Base-by-base conservation (phyloP, 306 rosid species). In the Fragaria nilgerrensis region DNA sequence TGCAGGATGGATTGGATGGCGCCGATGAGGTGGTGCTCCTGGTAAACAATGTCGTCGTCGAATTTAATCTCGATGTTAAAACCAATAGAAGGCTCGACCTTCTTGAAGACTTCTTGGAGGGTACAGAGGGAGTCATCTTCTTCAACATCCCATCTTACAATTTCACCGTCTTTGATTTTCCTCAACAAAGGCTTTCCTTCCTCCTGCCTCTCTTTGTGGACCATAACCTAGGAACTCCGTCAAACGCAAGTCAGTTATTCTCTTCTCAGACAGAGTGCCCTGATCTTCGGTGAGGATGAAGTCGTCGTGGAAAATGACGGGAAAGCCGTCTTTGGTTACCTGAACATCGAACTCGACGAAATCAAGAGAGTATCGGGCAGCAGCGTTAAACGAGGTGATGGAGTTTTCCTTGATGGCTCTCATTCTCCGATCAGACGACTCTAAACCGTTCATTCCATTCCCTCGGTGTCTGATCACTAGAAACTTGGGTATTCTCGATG, bases 341-440 rank as follows among this genome's bases (percentile, higher is more conserved):
- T 87, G 91, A 65, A 85, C 91, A 43, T 87, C 91, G 64, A 87
- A 87, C 69, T 87, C 91, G 77, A 87, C 71, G 61, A 85, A 85
- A 78, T 87, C 88, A 19, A 85, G 4, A 23, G 91, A 87, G 74
- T 72, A 87, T 39, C 67, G 67, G 49, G 88, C 77, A 71, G 91
- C 89, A 2, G 85, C 32, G 80, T 87, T 83, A 75, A 87, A 87
- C 63, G 91, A 87, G 19, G 41, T 14, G 77, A 87, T 87, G 45
- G 91, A 80, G 70, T 87, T 87, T 82, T 87, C 91, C 65, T 87
- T 87, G 2, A 87, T 52, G 59, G 82, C 82, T 45, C 41, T 83
- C 88, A 85, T 85, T 75, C 88, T 82, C 11, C 41, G 4, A 78
- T 87, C 91, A 2, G 86, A 29, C n/a, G 88, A 84, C 71, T 84